Conservation (phyloP, 2,329 filamentous ascomycete genomes). For the Ascochyta koolunga region DNA sequence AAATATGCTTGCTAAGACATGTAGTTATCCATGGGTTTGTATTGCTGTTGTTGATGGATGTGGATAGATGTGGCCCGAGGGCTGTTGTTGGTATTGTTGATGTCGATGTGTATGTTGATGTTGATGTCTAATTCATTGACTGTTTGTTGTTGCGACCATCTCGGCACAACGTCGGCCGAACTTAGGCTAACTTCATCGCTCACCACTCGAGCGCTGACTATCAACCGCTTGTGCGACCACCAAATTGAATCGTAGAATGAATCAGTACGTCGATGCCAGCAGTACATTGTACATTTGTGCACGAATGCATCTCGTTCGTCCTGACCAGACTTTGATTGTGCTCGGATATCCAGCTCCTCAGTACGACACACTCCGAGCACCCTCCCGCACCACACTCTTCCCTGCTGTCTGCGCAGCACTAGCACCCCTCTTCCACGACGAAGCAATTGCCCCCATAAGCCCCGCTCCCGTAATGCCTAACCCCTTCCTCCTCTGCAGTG, state of each 20-base stretch:
- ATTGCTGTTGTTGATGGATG: background rate
- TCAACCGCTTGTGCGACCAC: background rate
- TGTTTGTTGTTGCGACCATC: constrained; percentile 14
- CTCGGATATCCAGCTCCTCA: too few relatives aligned
- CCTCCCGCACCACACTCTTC: background rate
- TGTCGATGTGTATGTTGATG: background rate
- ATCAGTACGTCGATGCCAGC: too few relatives aligned
- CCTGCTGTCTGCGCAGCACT: background rate
- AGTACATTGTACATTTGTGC: too few relatives aligned
- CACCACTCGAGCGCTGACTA: background rate
- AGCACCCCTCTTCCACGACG: constrained; percentile 32
- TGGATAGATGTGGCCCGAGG: background rate
- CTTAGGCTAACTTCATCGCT: background rate
- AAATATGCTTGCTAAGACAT: constrained; percentile 17
- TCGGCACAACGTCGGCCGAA: constrained; percentile 1
- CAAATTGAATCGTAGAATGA: too few relatives aligned
- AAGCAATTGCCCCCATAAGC: constrained; percentile 29
- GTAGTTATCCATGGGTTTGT: background rate
- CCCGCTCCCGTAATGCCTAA: constrained; percentile 14
- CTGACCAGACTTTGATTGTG: background rate
- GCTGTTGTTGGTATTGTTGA: background rate
- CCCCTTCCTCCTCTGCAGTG: constrained; percentile 18
- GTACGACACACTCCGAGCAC: background rate
- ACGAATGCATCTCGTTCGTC: too few relatives aligned
- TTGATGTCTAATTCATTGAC: background rate